A percentile compares a stretch with the other conserved stretches of the same genome.
Conservation (phyloP, 2,329 filamentous ascomycete species). For the Ramularia endophylla region DNA sequence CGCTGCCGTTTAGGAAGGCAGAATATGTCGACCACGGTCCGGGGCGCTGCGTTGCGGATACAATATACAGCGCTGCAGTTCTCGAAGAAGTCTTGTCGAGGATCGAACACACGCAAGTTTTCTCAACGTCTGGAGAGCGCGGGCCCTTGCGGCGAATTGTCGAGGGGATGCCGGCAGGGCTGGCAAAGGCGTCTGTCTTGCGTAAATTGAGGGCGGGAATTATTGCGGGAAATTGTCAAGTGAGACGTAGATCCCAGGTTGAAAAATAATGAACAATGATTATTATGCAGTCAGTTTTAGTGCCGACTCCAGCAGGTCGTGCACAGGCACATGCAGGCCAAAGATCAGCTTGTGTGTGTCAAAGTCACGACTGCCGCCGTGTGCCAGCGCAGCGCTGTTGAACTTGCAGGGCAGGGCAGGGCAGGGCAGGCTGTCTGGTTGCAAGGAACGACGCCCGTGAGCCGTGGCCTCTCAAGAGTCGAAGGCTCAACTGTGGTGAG, state of each 20-base stretch:
- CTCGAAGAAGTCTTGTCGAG: too few relatives aligned
- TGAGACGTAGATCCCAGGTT: constrained; percentile 17
- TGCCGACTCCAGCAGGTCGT: constrained; percentile 18
- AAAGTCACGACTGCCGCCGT: background rate
- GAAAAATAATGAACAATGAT: constrained; percentile 14
- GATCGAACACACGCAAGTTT: too few relatives aligned
- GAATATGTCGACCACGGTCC: constrained; percentile 11
- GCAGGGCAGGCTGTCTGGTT: constrained; percentile 3
- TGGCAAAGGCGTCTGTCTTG: constrained; percentile 11
- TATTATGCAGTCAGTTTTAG: constrained; percentile 10
- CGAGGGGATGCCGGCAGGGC: constrained; percentile 14
- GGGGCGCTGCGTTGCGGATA: constrained; percentile 13
- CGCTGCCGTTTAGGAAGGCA: constrained; percentile 11
- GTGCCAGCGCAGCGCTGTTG: background rate
- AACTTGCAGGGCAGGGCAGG: constrained; percentile 1
- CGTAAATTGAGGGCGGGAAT: constrained; percentile 19
- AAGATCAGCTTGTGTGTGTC: constrained; percentile 3
- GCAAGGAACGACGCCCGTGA: constrained; percentile 4
- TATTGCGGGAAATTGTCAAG: constrained; percentile 4
- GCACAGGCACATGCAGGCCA: constrained; percentile 3
- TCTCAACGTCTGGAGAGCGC: constrained; percentile 5
- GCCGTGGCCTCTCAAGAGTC: constrained; percentile 4
- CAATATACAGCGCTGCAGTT: constrained; percentile 1
- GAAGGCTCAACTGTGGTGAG: too few relatives aligned
- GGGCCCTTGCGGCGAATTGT: constrained; percentile 6